Evolutionary conservation across 1,139 yeast genomes (phyloP).

Genomic region (Nakaseomyces kungkrabaensis): DNA sequence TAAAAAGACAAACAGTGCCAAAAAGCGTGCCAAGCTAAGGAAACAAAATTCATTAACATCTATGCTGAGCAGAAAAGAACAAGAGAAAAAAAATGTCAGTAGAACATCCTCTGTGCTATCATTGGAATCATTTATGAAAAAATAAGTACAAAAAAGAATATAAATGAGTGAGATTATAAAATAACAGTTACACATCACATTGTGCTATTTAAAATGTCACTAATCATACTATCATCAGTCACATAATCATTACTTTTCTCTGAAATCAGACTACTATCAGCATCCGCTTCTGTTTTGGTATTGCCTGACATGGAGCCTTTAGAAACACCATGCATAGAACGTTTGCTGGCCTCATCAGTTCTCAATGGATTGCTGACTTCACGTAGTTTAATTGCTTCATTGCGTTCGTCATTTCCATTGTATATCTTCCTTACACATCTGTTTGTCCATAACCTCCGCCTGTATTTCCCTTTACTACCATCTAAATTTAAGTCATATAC

Average conservation of each 20-base stretch:
- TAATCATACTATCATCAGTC: background rate
- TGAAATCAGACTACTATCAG: background rate
- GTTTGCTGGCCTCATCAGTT: slow-evolving; percentile 8
- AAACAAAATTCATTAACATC: slow-evolving; percentile 29
- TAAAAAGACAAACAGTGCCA: slow-evolving; percentile 32
- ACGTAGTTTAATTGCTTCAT: slow-evolving; percentile 7
- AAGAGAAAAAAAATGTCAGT: slow-evolving; percentile 30
- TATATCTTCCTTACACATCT: slow-evolving; percentile 27
- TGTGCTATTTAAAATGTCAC: slow-evolving; percentile 5
- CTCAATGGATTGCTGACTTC: slow-evolving; percentile 14
- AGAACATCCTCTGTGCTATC: slow-evolving; percentile 30
- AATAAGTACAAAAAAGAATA: slow-evolving; percentile 4
- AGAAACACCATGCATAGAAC: slow-evolving; percentile 14
- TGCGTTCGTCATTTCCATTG: slow-evolving; percentile 7
- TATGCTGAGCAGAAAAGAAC: slow-evolving; percentile 37
- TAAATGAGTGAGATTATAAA: background rate
- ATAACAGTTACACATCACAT: slow-evolving; percentile 2
- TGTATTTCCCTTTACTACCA: slow-evolving; percentile 28
- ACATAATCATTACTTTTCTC: background rate
- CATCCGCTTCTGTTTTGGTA: background rate
- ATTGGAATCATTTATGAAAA: slow-evolving; percentile 42
- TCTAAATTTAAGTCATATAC: slow-evolving; percentile 47
- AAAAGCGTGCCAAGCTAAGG: slow-evolving; percentile 32
- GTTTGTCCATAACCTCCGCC: slow-evolving; percentile 50
- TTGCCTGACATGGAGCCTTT: slow-evolving; percentile 20